phyloP scores from a whole-genome alignment of 805 yeast genomes.

The Scheffersomyces amazonensis region DNA sequence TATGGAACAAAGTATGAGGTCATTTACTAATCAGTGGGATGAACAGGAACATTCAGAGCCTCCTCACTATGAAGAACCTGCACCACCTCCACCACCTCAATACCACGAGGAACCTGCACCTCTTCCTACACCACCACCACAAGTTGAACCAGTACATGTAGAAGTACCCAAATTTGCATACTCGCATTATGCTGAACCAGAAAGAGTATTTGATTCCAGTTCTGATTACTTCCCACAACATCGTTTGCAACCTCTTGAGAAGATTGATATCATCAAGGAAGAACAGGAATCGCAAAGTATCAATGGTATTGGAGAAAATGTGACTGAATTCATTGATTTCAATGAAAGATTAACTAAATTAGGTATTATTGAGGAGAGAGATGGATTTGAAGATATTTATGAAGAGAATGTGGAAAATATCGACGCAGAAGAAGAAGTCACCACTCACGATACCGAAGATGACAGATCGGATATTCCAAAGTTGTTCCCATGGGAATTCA shows the following conservation, averaged over 20 bases:
- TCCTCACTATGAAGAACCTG: background rate
- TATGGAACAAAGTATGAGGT: slow-evolving; percentile 12
- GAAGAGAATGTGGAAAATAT: slow-evolving; percentile 4
- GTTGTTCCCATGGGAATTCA: slow-evolving; percentile 39
- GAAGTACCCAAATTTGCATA: background rate
- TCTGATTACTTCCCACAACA: slow-evolving; percentile 30
- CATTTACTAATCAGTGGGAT: slow-evolving; percentile 28
- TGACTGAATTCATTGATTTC: slow-evolving; percentile 4
- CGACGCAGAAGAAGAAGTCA: slow-evolving; percentile 4
- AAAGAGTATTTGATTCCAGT: slow-evolving; percentile 26
- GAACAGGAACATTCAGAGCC: no score
- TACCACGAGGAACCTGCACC: background rate
- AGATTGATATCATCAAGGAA: slow-evolving; percentile 4
- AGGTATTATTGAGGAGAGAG: slow-evolving; percentile 11
- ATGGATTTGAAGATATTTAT: slow-evolving; percentile 10
- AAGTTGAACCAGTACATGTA: background rate
- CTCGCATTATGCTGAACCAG: slow-evolving; percentile 19
- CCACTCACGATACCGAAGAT: background rate
- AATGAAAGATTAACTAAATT: slow-evolving; percentile 9
- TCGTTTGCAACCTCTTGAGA: slow-evolving; percentile 10
- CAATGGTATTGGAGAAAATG: background rate
- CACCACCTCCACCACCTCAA: slow-evolving; percentile 1
- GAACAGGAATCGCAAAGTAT: background rate
- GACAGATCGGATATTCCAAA: slow-evolving; percentile 10
- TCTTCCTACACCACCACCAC: slow-evolving; percentile 1